Percentiles rank a stretch among this genome's conserved stretches.
Evolutionary conservation across 768 basidiomycete genomes (phyloP).

Genomic region (Pleurotus giganteus): DNA sequence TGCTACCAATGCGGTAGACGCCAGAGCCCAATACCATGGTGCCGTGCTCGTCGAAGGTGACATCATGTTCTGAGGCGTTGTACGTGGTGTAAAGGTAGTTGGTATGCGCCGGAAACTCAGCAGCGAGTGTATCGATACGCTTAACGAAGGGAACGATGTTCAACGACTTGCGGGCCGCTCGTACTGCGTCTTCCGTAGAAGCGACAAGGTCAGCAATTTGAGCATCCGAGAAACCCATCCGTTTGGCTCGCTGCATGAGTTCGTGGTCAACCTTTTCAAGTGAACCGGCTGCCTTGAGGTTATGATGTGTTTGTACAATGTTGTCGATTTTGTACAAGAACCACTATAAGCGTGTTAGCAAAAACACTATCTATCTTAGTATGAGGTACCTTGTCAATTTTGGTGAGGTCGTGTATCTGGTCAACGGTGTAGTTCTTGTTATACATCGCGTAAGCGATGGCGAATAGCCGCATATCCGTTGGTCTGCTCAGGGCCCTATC

Average conservation of each 20-base stretch:
- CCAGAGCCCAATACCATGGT: slow-evolving; percentile 99
- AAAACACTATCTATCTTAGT: background rate
- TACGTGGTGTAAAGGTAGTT: slow-evolving; percentile 99
- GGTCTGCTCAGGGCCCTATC: slow-evolving; percentile 77
- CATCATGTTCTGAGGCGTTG: slow-evolving; percentile 94
- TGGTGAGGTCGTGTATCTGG: slow-evolving; percentile 87
- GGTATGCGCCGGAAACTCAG: slow-evolving; percentile 97
- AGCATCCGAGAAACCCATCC: slow-evolving; percentile 91
- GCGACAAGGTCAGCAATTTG: slow-evolving; percentile 86
- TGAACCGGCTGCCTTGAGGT: slow-evolving; percentile 67
- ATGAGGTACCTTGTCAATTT: slow-evolving; percentile 85
- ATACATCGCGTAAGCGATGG: slow-evolving; percentile 97
- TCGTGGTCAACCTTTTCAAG: slow-evolving; percentile 69
- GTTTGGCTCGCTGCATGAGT: slow-evolving; percentile 85
- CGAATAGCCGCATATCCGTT: slow-evolving; percentile 95
- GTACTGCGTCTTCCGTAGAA: slow-evolving; percentile 74
- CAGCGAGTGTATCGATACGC: slow-evolving; percentile 97
- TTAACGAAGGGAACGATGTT: slow-evolving; percentile 97
- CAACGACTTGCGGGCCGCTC: slow-evolving; percentile 81
- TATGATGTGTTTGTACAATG: slow-evolving; percentile 85
- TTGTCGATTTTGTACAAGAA: slow-evolving; percentile 99
- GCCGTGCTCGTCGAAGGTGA: slow-evolving; percentile 93
- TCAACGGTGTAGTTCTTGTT: slow-evolving; percentile 90
- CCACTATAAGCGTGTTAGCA: slow-evolving; percentile 58
- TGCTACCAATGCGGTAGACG: slow-evolving; percentile 97